These are phyloP conservation scores for Fragosphaeria purpurea DNA, from an alignment of 2,329 filamentous ascomycete species.

Conservation along the genomic window DNA sequence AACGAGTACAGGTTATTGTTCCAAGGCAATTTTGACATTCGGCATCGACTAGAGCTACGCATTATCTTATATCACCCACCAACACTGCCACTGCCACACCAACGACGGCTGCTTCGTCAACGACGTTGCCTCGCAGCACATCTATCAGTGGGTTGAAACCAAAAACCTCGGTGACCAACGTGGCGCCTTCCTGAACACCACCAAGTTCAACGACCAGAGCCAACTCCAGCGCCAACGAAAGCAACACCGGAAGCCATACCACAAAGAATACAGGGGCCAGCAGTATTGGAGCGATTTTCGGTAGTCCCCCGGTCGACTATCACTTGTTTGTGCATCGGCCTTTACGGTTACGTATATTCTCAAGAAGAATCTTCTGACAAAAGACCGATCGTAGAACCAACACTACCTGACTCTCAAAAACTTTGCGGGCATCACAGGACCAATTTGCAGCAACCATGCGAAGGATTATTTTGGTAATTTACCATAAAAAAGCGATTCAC, in stretches of 20 bases:
- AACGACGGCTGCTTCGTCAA: not conserved
- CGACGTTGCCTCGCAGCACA: not conserved
- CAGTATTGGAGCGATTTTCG: conserved; percentile 17
- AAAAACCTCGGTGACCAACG: not conserved
- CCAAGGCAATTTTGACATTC: conserved; percentile 23
- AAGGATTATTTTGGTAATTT: too few species aligned
- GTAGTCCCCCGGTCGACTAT: conserved; percentile 15
- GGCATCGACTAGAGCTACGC: conserved; percentile 23
- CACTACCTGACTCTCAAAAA: too few species aligned
- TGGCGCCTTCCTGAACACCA: not conserved
- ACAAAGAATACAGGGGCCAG: conserved; percentile 17
- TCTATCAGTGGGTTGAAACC: not conserved
- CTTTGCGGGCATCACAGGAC: too few species aligned
- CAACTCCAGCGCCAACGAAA: not conserved
- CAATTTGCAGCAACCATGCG: too few species aligned
- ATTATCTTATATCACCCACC: conserved; percentile 2
- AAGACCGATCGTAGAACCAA: too few species aligned
- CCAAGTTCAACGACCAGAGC: not conserved
- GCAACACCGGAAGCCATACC: conserved; percentile 16
- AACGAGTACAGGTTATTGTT: conserved; percentile 20
- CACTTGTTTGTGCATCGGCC: conserved; percentile 21
- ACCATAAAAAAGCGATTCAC: too few species aligned
- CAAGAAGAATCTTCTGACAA: not conserved
- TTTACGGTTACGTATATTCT: conserved; percentile 14
- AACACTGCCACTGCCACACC: conserved; percentile 10